Evolutionary conservation across 306 rosid species (phyloP), one percentile per base, ranked within the genome.

Genomic region (Herpetospermum pedunculosum): DNA sequence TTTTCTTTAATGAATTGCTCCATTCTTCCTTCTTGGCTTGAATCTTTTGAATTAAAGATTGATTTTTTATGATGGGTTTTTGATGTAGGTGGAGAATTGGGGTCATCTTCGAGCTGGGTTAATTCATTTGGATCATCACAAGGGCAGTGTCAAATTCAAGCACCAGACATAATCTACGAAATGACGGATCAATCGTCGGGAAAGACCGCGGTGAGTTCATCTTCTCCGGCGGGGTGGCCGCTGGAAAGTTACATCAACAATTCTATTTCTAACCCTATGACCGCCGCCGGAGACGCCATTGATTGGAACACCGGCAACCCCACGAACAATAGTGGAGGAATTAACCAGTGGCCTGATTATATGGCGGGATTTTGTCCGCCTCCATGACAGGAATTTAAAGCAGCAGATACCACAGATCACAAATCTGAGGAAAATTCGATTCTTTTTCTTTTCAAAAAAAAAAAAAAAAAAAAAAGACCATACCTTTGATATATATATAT

Each of bases 51-150:
- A 65, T 16, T 4, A 65, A 69, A 40, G 32, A 43, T 41, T 2
- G 6, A 68, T 25, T 68, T 43, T 68, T 69, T 44, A 8, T 26
- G 12, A 23, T 3, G 8, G 53, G n/a, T 48, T 23, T 65, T 41
- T 68, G 55, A 26, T 25, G 74, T 40, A 69, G 73, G 32, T 26
- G 73, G 32, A 12, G 73, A 69, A 3, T 16, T 69, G 5, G 50
- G 50, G 23, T 68, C 73, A 10, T 23, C 73, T 41, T 68, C 73
- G 5, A 68, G 37, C 37, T 68, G 73, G 73, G 50, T 43, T 13
- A 41, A 25, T 43, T 68, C 73, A 43, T 68, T 68, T 68, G 73
- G 30, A 40, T 68, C 73, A 68, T 62, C 70, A 32, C 48, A 64
- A 35, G 48, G 46, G 30, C 70, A 62, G 28, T 34, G 8, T 37